phyloP scores from a whole-genome alignment of 116 monocot species.

The Papilionanthe hybrid region DNA sequence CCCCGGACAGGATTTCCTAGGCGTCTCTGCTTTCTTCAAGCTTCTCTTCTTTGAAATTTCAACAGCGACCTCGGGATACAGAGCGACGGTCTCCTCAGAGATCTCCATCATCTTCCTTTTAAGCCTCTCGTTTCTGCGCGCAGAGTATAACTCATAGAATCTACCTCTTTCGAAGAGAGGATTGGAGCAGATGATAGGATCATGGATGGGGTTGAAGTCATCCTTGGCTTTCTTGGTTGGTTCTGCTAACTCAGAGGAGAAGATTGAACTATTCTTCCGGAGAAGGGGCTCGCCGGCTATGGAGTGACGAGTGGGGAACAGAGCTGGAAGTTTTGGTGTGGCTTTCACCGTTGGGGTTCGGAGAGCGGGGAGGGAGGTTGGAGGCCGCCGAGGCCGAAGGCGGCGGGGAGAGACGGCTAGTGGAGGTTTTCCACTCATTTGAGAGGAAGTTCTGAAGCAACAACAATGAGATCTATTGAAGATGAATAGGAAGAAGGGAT shows the following conservation, averaged over 20 bases:
- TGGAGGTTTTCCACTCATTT: constrained; percentile 15
- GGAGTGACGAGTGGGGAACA: constrained; percentile 6
- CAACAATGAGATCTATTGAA: too few relatives aligned
- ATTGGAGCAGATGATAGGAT: neutral
- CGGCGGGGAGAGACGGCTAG: constrained; percentile 26
- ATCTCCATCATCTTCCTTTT: constrained; percentile 27
- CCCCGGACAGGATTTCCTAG: constrained; percentile 18
- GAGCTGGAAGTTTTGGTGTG: neutral
- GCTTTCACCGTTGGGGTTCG: constrained; percentile 4
- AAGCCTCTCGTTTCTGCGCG: constrained; percentile 44
- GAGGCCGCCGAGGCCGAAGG: constrained; percentile 17
- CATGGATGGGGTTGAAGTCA: neutral
- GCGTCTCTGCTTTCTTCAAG: constrained; percentile 17
- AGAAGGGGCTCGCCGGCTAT: constrained; percentile 2
- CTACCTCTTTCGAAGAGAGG: constrained; percentile 43
- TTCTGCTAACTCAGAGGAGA: neutral
- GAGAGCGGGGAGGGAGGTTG: neutral
- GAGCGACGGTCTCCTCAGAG: constrained; percentile 10
- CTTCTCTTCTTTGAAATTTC: constrained; percentile 23
- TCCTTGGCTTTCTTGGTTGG: neutral
- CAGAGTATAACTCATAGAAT: constrained; percentile 46
- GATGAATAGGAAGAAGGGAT: neutral
- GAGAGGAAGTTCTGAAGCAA: neutral
- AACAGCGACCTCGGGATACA: constrained; percentile 19
- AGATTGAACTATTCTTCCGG: too few relatives aligned